Percentiles rank a stretch among this genome's conserved stretches.
Evolutionary conservation across 2,329 filamentous ascomycete genomes (phyloP).

Genomic region (Ophioceras dolichostomum): DNA sequence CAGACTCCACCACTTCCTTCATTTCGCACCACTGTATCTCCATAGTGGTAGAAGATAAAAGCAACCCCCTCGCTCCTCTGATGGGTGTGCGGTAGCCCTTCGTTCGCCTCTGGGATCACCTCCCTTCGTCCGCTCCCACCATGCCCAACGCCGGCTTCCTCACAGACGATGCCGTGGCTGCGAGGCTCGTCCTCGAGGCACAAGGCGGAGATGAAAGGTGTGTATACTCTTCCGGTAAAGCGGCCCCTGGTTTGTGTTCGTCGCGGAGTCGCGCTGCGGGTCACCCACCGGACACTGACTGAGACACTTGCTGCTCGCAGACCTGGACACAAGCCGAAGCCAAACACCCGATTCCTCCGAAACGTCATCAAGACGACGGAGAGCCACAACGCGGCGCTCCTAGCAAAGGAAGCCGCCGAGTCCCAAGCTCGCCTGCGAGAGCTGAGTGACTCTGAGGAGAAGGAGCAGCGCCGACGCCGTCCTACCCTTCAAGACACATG

Average conservation of each 20-base stretch:
- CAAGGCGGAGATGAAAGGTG: too few species aligned
- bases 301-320: conserved; percentile 25
- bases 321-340: conserved; percentile 61
- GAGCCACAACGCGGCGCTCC: conserved; percentile 75
- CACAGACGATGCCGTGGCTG: conserved; percentile 3
- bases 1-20: too few species aligned
- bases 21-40: too few species aligned
- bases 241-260: too few species aligned
- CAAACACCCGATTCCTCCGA: conserved; percentile 80
- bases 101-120: too few species aligned
- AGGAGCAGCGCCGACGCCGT: conserved; percentile 27
- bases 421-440: conserved; percentile 56
- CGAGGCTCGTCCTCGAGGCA: conserved; percentile 1
- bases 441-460: conserved; percentile 37
- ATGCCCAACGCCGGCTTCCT: background rate
- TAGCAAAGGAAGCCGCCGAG: conserved; percentile 75
- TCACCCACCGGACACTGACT: too few species aligned
- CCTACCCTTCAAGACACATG: conserved; percentile 38
- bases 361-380: conserved; percentile 84
- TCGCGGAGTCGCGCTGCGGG: too few species aligned
- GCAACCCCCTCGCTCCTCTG: too few species aligned
- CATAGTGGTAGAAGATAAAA: too few species aligned
- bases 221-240: too few species aligned
- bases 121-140: background rate
- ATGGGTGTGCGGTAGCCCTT: too few species aligned